These are phyloP conservation scores for Cyberlindnera samutprakarnensis DNA, from an alignment of 805 yeast species.

Conservation along the genomic window DNA sequence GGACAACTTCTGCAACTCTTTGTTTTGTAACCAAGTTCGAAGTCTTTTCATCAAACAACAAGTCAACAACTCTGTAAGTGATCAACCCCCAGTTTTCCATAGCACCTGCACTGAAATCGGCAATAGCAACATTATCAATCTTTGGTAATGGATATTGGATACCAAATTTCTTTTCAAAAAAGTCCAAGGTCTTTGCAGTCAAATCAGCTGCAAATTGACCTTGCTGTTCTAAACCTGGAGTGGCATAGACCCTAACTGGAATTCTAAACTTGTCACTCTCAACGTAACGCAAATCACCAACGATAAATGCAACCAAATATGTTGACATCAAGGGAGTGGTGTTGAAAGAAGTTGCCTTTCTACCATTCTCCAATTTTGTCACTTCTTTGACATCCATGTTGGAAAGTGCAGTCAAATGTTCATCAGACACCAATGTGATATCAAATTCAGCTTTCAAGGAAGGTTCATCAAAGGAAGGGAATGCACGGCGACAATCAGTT, in stretches of 20 bases:
- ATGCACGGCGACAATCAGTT: conserved; percentile 80
- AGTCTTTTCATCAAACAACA: conserved; percentile 63
- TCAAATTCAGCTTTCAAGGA: conserved; percentile 69
- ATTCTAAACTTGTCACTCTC: conserved; percentile 59
- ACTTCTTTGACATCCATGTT: conserved; percentile 60
- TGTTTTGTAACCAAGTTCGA: conserved; percentile 58
- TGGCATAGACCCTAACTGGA: conserved; percentile 76
- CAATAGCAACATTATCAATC: conserved; percentile 76
- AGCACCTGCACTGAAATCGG: conserved; percentile 81
- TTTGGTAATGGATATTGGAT: conserved; percentile 76
- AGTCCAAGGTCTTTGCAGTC: conserved; percentile 67
- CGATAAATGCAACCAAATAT: conserved; percentile 77
- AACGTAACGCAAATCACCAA: conserved; percentile 71
- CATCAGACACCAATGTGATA: conserved; percentile 50
- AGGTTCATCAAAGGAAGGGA: conserved; percentile 85
- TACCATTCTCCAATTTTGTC: conserved; percentile 31
- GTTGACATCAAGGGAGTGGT: conserved; percentile 81
- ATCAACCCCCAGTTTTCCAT: conserved; percentile 85
- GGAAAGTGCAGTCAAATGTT: conserved; percentile 51
- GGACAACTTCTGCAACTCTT: conserved; percentile 79
- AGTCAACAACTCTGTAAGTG: conserved; percentile 71
- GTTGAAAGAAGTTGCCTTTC: conserved; percentile 54
- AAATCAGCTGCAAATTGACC: conserved; percentile 69
- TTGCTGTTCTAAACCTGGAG: conserved; percentile 66
- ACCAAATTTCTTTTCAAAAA: conserved; percentile 66